phyloP scores from a whole-genome alignment of 768 basidiomycete genomes.

The Daedaleopsis nitida region DNA sequence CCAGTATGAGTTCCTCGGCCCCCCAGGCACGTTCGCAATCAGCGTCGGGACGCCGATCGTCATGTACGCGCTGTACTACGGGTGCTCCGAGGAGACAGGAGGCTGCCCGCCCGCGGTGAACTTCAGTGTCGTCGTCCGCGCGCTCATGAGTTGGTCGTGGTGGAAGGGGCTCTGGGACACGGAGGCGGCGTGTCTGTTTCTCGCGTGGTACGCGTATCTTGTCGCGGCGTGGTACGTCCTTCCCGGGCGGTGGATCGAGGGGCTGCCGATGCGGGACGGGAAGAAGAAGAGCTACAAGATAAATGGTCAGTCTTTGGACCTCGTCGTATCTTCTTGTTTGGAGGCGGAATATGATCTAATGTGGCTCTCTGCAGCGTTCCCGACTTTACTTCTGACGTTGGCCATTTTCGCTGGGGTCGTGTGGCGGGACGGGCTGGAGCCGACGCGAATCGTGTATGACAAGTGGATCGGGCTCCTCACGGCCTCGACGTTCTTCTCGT shows the following conservation, averaged over 20 bases:
- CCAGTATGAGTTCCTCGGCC: slow-evolving; percentile 78
- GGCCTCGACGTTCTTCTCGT: slow-evolving; percentile 76
- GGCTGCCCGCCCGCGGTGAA: slow-evolving; percentile 60
- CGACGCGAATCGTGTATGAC: slow-evolving; percentile 89
- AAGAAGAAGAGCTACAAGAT: slow-evolving; percentile 86
- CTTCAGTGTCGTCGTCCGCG: slow-evolving; percentile 42
- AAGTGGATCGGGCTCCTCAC: slow-evolving; percentile 91
- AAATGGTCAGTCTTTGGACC: slow-evolving; percentile 64
- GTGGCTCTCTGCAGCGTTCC: too few species aligned
- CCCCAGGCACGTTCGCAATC: slow-evolving; percentile 70
- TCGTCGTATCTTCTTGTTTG: too few species aligned
- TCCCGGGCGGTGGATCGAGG: slow-evolving; percentile 50
- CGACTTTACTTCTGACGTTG: slow-evolving; percentile 81
- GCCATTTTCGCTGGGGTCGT: slow-evolving; percentile 73
- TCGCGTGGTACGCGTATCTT: slow-evolving; percentile 86
- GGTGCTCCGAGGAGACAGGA: slow-evolving; percentile 66
- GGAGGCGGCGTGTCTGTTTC: slow-evolving; percentile 73
- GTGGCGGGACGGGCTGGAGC: slow-evolving; percentile 69
- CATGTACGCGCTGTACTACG: slow-evolving; percentile 74
- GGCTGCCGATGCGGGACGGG: slow-evolving; percentile 65
- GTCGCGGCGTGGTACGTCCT: slow-evolving; percentile 77
- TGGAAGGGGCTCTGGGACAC: slow-evolving; percentile 82
- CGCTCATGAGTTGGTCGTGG: slow-evolving; percentile 53
- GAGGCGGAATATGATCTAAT: too few species aligned
- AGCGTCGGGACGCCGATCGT: slow-evolving; percentile 66